Evolutionary conservation across 805 yeast genomes (phyloP), one percentile per base, ranked within the genome.

Genomic region (Candida sakaeoensis): DNA sequence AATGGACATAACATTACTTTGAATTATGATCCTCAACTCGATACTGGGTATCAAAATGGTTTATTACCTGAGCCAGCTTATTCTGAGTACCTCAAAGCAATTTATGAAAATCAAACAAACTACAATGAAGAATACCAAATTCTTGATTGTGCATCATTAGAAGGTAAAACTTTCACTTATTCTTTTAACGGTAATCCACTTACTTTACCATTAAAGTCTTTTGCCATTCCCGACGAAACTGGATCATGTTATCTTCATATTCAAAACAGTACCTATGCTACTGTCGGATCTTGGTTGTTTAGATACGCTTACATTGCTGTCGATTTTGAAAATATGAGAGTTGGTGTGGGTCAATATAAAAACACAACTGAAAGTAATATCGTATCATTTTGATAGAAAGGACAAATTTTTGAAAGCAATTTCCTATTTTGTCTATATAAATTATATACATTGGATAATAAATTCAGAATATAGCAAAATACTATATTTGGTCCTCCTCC

Each of bases 221-320:
- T 27, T n/a, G 15, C 15, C 6, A 10, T 8, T 8, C 16, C 30
- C 13, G 30, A 27, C 15, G 10, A 27, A 27, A 9, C 8, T 5
- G 33, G 33, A 9, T 6, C 8, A 10, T 7, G 8, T 30, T 30
- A 17, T 30, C n/a, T 7, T 10, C 8, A 9, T 15, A 13, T 7
- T 8, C 5, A 13, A 17, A 16, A 5, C 12, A 8, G 5, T 10
- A 17, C 19, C 17, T 7, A 6, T 8, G 17, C 28, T 33, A 18
- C 5, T 8, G 9, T 33, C 8, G 36, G 36, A 12, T 18, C 27
- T 3, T 24, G 5, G 15, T 22, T 28, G 3, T 26, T 36, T 14
- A 36, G 39, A 36, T 36, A 28, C 10, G 10, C 22, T 17, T 26
- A 13, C 27, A 8, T 36, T 9, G 33, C 39, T 9, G 27, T 36